Evolutionary conservation across 2,329 filamentous ascomycete genomes (phyloP).

Genomic region (Colletotrichum echinochloae): DNA sequence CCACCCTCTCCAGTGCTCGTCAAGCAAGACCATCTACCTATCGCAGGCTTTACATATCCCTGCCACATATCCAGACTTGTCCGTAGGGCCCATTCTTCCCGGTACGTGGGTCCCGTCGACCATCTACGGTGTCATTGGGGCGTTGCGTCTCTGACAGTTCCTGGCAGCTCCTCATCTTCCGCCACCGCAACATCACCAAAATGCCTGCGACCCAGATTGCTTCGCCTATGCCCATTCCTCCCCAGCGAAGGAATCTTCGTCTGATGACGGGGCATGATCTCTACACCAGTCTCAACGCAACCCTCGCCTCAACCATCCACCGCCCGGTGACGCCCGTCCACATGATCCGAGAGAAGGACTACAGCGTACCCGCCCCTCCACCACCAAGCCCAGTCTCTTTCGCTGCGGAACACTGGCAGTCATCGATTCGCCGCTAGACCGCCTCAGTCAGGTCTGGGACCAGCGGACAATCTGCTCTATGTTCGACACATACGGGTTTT

Average conservation of each 20-base stretch:
- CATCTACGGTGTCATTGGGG: neutral
- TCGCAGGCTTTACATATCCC: slow-evolving; percentile 6
- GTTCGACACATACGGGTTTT: slow-evolving; percentile 11
- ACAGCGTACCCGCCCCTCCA: slow-evolving; percentile 73
- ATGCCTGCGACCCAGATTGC: slow-evolving; percentile 59
- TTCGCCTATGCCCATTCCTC: slow-evolving; percentile 61
- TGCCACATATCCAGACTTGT: slow-evolving; percentile 14
- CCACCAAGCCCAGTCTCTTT: slow-evolving; percentile 74
- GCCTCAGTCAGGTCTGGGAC: neutral
- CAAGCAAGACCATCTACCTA: slow-evolving; percentile 14
- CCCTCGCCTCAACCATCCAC: slow-evolving; percentile 59
- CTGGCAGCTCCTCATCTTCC: neutral
- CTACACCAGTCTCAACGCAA: slow-evolving; percentile 65
- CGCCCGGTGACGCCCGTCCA: slow-evolving; percentile 61
- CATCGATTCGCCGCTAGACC: slow-evolving; percentile 48
- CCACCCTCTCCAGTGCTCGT: slow-evolving; percentile 14
- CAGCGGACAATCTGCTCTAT: neutral
- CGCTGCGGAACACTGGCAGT: slow-evolving; percentile 66
- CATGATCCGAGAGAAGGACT: slow-evolving; percentile 68
- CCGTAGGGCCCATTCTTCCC: slow-evolving; percentile 2
- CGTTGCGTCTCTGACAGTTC: slow-evolving; percentile 6
- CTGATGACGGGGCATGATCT: slow-evolving; percentile 63
- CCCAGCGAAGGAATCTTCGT: slow-evolving; percentile 58
- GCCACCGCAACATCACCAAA: slow-evolving; percentile 42
- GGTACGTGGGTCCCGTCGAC: slow-evolving; percentile 20